phyloP scores from a whole-genome alignment of 345 rosid species.

The Laguncularia racemosa region DNA sequence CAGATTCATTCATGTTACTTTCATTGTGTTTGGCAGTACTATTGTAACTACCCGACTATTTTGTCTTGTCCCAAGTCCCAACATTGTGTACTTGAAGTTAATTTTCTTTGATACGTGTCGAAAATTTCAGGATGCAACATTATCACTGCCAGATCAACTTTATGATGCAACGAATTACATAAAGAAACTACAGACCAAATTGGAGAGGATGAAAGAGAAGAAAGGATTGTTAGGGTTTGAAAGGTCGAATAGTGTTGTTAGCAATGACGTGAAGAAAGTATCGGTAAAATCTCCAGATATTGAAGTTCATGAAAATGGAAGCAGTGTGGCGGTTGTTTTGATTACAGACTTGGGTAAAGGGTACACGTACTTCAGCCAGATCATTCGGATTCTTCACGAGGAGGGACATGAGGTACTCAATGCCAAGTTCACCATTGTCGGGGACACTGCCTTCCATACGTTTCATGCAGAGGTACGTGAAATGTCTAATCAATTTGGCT shows the following conservation, averaged over 20 bases:
- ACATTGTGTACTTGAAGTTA: too few relatives aligned
- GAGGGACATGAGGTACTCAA: slow-evolving; percentile 13
- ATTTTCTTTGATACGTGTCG: too few relatives aligned
- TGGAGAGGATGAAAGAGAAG: slow-evolving; percentile 41
- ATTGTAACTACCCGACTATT: too few relatives aligned
- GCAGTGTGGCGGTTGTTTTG: slow-evolving; percentile 10
- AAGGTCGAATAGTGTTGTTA: background rate
- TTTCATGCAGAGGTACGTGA: slow-evolving; percentile 3
- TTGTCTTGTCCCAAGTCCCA: too few relatives aligned
- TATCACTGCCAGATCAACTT: slow-evolving; percentile 27
- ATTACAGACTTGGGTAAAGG: slow-evolving; percentile 8
- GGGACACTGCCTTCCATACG: slow-evolving; percentile 3
- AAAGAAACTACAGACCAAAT: slow-evolving; percentile 32
- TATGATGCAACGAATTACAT: slow-evolving; percentile 43
- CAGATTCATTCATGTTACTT: too few relatives aligned
- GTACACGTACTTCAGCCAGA: slow-evolving; percentile 6
- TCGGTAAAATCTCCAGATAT: slow-evolving; percentile 1
- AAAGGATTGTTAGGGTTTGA: background rate
- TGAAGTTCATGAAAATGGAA: slow-evolving; percentile 7
- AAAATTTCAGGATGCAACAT: slow-evolving; percentile 11
- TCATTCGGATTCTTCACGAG: slow-evolving; percentile 14
- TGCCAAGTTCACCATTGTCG: background rate
- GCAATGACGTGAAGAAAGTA: background rate
- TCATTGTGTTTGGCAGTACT: too few relatives aligned
- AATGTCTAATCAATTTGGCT: too few relatives aligned